These are phyloP conservation scores for Colletotrichum sidae DNA, from an alignment of 2,329 filamentous ascomycete genomes.

Conservation along the genomic window DNA sequence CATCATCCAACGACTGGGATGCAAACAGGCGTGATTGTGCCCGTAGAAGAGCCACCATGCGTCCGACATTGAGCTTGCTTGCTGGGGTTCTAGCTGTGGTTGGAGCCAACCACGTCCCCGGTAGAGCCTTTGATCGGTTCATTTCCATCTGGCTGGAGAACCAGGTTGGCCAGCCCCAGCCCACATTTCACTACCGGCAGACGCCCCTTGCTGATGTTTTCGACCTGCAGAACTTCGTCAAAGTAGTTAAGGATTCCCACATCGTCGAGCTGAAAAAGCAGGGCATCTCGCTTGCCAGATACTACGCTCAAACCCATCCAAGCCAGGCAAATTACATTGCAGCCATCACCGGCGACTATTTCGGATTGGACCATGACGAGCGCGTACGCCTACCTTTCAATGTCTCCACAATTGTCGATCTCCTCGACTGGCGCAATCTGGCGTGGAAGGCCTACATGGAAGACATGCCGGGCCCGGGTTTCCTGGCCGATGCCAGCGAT, in stretches of 20 bases:
- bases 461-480: slow-evolving; percentile 50
- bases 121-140: slow-evolving; percentile 54
- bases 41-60: slow-evolving; percentile 16
- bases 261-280: slow-evolving; percentile 54
- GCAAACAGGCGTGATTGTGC: neutral
- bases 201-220: slow-evolving; percentile 26
- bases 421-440: slow-evolving; percentile 46
- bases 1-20: neutral
- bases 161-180: slow-evolving; percentile 45
- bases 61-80: neutral
- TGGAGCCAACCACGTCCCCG: slow-evolving; percentile 42
- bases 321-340: slow-evolving; percentile 62
- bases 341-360: slow-evolving; percentile 59
- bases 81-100: slow-evolving; percentile 22
- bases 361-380: slow-evolving; percentile 59
- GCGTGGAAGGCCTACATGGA: slow-evolving; percentile 51
- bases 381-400: slow-evolving; percentile 57
- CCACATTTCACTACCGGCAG: slow-evolving; percentile 7
- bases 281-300: slow-evolving; percentile 57
- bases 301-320: slow-evolving; percentile 59
- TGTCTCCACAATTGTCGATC: slow-evolving; percentile 49
- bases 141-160: slow-evolving; percentile 60
- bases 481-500: slow-evolving; percentile 56
- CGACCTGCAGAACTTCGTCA: slow-evolving; percentile 53
- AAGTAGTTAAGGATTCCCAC: slow-evolving; percentile 52